Conservation (phyloP, 495 filamentous ascomycete genomes). For the Aspergillus sclerotioniger region DNA sequence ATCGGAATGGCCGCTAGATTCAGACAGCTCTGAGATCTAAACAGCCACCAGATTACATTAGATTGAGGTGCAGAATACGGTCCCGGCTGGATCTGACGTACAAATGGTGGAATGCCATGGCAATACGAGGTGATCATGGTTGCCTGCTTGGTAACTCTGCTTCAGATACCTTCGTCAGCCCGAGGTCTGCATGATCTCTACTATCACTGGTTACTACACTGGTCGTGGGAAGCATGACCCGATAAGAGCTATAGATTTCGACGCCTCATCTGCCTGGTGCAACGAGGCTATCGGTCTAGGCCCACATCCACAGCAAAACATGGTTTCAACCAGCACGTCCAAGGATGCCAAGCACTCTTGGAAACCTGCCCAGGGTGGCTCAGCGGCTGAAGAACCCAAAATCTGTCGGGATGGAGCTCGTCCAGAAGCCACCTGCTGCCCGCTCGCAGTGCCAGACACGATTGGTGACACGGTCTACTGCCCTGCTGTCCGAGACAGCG, state of each 20-base stretch:
- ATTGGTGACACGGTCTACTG: not conserved
- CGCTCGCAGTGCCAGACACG: not conserved
- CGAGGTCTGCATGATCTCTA: not conserved
- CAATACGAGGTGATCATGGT: not conserved
- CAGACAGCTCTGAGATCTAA: no score
- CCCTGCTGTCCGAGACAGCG: not conserved
- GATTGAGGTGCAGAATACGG: no score
- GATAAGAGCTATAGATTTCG: not conserved
- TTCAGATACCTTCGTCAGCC: not conserved
- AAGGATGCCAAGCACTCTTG: not conserved
- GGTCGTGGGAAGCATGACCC: not conserved
- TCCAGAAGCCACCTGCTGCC: not conserved
- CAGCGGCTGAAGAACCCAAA: conserved; percentile 1
- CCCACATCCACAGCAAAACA: not conserved
- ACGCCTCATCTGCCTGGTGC: not conserved
- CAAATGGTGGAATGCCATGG: not conserved
- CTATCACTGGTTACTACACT: not conserved
- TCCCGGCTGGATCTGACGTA: not conserved
- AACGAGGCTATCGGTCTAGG: not conserved
- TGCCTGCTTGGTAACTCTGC: not conserved
- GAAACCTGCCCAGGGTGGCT: conserved; percentile 5
- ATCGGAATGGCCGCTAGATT: no score
- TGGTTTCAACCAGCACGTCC: not conserved
- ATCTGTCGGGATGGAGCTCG: not conserved
- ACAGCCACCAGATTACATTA: no score